Evolutionary conservation across 768 basidiomycete genomes (phyloP), one percentile per base, ranked within the genome.

Genomic region (Thelephora ganbajun): DNA sequence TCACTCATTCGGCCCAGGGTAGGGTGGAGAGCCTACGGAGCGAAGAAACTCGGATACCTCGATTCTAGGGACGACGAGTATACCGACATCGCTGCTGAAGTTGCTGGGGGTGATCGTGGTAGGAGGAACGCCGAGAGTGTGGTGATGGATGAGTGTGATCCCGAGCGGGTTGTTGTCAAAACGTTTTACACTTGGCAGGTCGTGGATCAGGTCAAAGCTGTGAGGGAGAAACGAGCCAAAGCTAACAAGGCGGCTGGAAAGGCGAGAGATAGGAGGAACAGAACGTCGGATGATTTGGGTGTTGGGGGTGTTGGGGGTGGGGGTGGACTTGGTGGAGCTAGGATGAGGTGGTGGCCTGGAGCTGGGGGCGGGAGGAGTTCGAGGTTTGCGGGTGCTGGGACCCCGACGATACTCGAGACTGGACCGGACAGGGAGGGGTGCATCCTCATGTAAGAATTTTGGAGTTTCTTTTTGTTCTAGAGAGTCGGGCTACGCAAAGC

Each of bases 101-200:
- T 30, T 9, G 4, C 5, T 30, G 26, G 26, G 26, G 9, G 9
- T 9, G 26, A 30, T 30, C 5, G 26, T 4, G 26, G 26, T 4
- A 30, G 26, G 9, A 30, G 26, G 26, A 9, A 30, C 26, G n/a
- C n/a, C n/a, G 26, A 30, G 26, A 30, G 26, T 9, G 63, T 77
- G 7, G 83, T 80, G 41, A 80, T 86, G 64, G 83, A 88, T 61
- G 89, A 92, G 61, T 87, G 86, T 57, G 87, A 90, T 52, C 70
- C 73, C 56, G 63, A 56, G 57, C 68, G 80, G 20, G 79, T 90
- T 20, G 80, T 86, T 45, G 58, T 91, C 53, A 89, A 89, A 73
- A 79, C 82, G 20, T 92, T 89, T 61, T 82, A 84, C 61, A 78
- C 81, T 44, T 88, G 84, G 83, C 83, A 89, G 68, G 82, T 75